A percentile compares a stretch with the other conserved stretches of the same genome.
Conservation (phyloP, 139 green algal genomes). For the Volvox reticuliferus region DNA sequence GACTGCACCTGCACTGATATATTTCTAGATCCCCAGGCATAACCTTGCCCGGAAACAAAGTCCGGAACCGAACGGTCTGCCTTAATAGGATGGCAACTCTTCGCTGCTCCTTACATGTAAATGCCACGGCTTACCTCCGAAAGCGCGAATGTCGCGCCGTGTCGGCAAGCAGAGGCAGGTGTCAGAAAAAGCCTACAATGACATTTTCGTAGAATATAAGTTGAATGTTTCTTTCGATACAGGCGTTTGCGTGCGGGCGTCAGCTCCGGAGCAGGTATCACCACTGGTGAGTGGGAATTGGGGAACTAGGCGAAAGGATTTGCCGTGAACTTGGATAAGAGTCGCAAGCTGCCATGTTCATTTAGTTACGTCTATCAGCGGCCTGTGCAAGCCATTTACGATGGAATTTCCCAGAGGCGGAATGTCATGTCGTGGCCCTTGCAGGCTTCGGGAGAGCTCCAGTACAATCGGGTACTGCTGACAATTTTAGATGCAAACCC, state of each 20-base stretch:
- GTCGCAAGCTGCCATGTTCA: too few relatives aligned
- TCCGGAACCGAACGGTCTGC: neutral
- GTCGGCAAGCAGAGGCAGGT: slow-evolving; percentile 3
- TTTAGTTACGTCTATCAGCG: too few relatives aligned
- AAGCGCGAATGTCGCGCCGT: neutral
- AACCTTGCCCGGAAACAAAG: neutral
- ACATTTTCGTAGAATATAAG: too few relatives aligned
- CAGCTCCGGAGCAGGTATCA: neutral
- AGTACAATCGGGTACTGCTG: slow-evolving; percentile 69
- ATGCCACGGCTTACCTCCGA: neutral
- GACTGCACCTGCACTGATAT: too few relatives aligned
- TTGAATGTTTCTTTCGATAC: neutral
- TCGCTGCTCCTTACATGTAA: neutral
- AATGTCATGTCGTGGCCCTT: neutral
- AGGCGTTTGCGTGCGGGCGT: neutral
- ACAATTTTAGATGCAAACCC: slow-evolving; percentile 74
- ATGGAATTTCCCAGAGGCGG: neutral
- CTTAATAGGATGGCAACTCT: neutral
- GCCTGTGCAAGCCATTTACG: too few relatives aligned
- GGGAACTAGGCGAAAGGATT: too few relatives aligned
- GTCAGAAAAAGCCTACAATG: neutral
- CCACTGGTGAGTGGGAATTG: neutral
- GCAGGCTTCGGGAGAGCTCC: slow-evolving; percentile 34
- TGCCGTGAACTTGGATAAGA: too few relatives aligned
- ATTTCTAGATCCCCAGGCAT: too few relatives aligned